Base-by-base conservation (phyloP, 768 basidiomycete species). In the Collybia sp. region DNA sequence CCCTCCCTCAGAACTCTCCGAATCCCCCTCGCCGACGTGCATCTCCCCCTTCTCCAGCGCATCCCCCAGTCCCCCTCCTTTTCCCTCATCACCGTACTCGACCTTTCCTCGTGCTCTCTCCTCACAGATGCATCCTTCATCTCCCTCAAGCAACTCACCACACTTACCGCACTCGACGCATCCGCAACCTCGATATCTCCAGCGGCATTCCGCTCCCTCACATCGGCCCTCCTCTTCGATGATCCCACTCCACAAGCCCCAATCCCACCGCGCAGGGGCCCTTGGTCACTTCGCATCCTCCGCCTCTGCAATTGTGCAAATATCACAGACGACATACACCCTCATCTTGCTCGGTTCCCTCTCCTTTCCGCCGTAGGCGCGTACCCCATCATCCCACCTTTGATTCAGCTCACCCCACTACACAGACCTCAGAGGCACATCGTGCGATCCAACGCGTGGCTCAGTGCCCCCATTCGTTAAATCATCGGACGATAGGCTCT, bases 141-240 rank as follows among this genome's bases (percentile, higher is more conserved):
- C 34, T 57, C 64, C 8, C 66, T 89, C 20, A 73, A 71, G 20
- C 52, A 61, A 9, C 70, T 90, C 5, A 77, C 76, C 52, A 67
- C 70, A 5, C 67, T 90, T 15, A 56, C 64, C 35, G 88, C 82
- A 0, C 65, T 90, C n/a, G 86, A 90, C 58, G 73, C 76, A 16
- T 81, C 80, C 40, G 64, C 59, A 9, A 83, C 82, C 1, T 18
- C 49, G 1, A 52, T 90, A 32, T 75, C 76, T 2, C 54, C 75
- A 2, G 71, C 74, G 51, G 83, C 79, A 11, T 57, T 88, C 41
- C 70, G 67, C 30, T 57, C 67, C 5, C 72, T 91, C 10, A 62
- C 79, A 0, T 69, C 74, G 16, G 76, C 75, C 2, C 62, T 85
- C 12, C 59, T 59, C 2, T 53, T 61, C 25, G 59, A 69, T 20